Conservation (phyloP, 108 stramenopile genomes). For the Craspedostauros australis region DNA sequence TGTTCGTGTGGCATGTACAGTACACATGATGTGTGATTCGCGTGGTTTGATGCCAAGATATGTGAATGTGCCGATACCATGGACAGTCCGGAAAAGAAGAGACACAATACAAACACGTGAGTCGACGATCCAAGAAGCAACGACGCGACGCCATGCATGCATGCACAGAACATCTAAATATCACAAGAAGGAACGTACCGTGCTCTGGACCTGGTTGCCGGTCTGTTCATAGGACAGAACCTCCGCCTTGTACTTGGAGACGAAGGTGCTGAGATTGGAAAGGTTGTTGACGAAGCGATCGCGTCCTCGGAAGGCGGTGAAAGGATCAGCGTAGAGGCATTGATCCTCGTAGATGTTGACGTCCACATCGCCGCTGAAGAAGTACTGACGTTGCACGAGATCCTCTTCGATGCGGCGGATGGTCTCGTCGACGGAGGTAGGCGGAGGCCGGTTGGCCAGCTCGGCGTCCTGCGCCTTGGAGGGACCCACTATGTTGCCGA, state of each 20-base stretch:
- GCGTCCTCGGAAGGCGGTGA: slow-evolving; percentile 79
- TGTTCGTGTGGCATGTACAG: too few relatives aligned
- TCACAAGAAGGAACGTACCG: too few relatives aligned
- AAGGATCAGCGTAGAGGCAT: slow-evolving; percentile 87
- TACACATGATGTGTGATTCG: too few relatives aligned
- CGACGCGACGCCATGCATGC: too few relatives aligned
- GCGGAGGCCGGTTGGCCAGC: slow-evolving; percentile 42
- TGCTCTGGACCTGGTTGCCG: slow-evolving; percentile 4
- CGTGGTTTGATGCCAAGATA: too few relatives aligned
- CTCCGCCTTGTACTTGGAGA: slow-evolving; percentile 71
- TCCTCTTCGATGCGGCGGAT: slow-evolving; percentile 69
- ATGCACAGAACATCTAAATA: too few relatives aligned
- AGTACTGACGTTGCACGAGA: slow-evolving; percentile 81
- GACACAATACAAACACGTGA: background rate
- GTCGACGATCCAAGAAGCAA: too few relatives aligned
- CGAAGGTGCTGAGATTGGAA: slow-evolving; percentile 81
- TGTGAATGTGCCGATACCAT: too few relatives aligned
- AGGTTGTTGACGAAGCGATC: slow-evolving; percentile 85
- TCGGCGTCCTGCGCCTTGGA: slow-evolving; percentile 15
- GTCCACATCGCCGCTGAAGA: slow-evolving; percentile 83
- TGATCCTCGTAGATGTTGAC: slow-evolving; percentile 67
- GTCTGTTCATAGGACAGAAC: slow-evolving; percentile 37
- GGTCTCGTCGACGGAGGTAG: slow-evolving; percentile 58
- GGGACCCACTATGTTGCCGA: slow-evolving; percentile 28
- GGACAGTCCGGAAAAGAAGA: too few relatives aligned